phyloP scores from a whole-genome alignment of 192 early-diverging fungal species.

The Glomus cerebriforme region DNA sequence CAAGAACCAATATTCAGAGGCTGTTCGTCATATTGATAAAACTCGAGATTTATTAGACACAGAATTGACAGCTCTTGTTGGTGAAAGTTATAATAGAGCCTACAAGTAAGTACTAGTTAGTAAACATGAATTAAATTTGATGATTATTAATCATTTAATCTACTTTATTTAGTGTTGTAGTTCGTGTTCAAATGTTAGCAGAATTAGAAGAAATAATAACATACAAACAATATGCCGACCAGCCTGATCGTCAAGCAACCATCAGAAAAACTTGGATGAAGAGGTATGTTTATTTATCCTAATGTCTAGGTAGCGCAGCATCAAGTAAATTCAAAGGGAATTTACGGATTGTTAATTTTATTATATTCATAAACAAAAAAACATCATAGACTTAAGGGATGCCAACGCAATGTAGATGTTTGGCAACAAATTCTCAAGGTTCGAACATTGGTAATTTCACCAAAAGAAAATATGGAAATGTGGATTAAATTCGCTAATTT shows the following conservation, averaged over 20 bases:
- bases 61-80: slow-evolving; percentile 81
- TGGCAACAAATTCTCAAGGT: slow-evolving; percentile 93
- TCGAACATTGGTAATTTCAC: slow-evolving; percentile 83
- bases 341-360: too few relatives aligned
- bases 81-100: slow-evolving; percentile 93
- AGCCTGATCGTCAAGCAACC: slow-evolving; percentile 67
- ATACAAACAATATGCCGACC: slow-evolving; percentile 83
- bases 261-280: slow-evolving; percentile 90
- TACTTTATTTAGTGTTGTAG: slow-evolving; percentile 54
- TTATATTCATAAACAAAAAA: background rate
- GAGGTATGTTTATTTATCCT: background rate
- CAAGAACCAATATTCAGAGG: slow-evolving; percentile 73
- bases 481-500: slow-evolving; percentile 96
- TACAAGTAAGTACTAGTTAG: slow-evolving; percentile 58
- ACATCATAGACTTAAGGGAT: slow-evolving; percentile 72
- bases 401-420: slow-evolving; percentile 91
- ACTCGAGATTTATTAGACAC: slow-evolving; percentile 83
- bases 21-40: slow-evolving; percentile 72
- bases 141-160: slow-evolving; percentile 2
- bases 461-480: slow-evolving; percentile 91
- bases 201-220: slow-evolving; percentile 96
- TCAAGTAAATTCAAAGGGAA: too few relatives aligned
- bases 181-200: slow-evolving; percentile 96
- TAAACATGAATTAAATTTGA: background rate
- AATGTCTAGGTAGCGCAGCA: background rate